phyloP scores from a whole-genome alignment of 805 yeast species.

The Ogataea polymorpha region DNA sequence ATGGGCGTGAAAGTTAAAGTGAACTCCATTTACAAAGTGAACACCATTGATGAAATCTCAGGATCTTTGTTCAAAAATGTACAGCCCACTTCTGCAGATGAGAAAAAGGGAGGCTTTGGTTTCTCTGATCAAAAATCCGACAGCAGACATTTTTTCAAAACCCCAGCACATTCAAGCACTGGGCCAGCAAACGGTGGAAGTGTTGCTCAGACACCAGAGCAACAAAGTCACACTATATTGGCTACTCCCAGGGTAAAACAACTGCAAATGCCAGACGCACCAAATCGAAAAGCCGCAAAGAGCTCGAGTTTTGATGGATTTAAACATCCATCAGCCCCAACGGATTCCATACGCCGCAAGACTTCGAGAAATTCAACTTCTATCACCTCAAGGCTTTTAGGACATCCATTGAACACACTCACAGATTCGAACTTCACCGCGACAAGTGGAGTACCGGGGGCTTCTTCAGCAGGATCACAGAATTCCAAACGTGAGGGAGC shows the following conservation, averaged over 20 bases:
- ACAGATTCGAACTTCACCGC: constrained; percentile 23
- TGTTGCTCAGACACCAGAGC: constrained; percentile 29
- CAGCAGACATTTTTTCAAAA: constrained; percentile 7
- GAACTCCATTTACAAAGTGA: constrained; percentile 45
- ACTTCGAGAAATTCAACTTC: constrained; percentile 26
- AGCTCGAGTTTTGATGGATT: constrained; percentile 20
- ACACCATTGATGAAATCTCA: constrained; percentile 20
- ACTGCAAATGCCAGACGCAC: constrained; percentile 36
- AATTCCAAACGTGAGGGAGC: constrained; percentile 13
- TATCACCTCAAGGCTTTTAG: constrained; percentile 30
- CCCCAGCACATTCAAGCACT: constrained; percentile 7
- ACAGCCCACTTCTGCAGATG: constrained; percentile 6
- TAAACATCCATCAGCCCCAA: constrained; percentile 26
- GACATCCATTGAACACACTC: constrained; percentile 24
- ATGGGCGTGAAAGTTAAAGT: constrained; percentile 70
- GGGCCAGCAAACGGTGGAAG: constrained; percentile 8
- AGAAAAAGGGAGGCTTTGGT: constrained; percentile 17
- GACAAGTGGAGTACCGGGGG: constrained; percentile 7
- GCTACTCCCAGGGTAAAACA: constrained; percentile 42
- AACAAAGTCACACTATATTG: constrained; percentile 21
- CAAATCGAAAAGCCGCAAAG: constrained; percentile 35
- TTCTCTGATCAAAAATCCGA: constrained; percentile 12
- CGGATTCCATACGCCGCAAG: constrained; percentile 25
- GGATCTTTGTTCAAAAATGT: constrained; percentile 16
- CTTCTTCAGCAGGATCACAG: constrained; percentile 9